Conservation (phyloP, 352 stramenopile genomes). For the Thraustotheca clavata region DNA sequence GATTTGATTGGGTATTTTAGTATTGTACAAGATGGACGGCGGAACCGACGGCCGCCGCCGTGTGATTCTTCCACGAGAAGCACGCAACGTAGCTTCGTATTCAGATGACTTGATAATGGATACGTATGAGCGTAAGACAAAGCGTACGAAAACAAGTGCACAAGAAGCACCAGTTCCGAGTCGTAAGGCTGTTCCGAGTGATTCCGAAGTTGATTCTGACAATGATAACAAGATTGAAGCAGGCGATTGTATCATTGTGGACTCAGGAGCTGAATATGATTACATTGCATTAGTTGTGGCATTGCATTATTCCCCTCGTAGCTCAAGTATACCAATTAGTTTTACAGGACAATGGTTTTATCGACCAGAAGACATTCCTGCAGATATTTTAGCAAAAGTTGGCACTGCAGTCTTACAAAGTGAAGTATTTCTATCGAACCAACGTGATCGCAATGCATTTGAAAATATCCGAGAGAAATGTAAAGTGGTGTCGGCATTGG, state of each 20-base stretch:
- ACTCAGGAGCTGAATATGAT: slow-evolving; percentile 60
- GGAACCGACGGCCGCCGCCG: not conserved
- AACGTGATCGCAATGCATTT: slow-evolving; percentile 79
- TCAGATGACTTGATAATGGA: not conserved
- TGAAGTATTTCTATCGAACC: slow-evolving; percentile 75
- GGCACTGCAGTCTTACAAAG: slow-evolving; percentile 47
- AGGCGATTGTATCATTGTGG: slow-evolving; percentile 67
- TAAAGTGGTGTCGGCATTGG: slow-evolving; percentile 59
- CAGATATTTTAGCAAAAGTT: slow-evolving; percentile 53
- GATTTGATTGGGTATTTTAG: not conserved
- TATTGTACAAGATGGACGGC: slow-evolving; percentile 7
- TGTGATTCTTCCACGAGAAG: slow-evolving; percentile 1
- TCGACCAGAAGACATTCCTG: slow-evolving; percentile 60
- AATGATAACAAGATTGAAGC: slow-evolving; percentile 62
- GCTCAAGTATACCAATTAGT: slow-evolving; percentile 31
- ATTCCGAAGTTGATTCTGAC: slow-evolving; percentile 10
- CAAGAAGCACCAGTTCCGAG: not conserved
- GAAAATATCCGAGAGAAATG: slow-evolving; percentile 69
- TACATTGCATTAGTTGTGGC: slow-evolving; percentile 69
- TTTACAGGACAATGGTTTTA: slow-evolving; percentile 85
- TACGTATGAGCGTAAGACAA: not conserved
- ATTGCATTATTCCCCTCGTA: slow-evolving; percentile 51
- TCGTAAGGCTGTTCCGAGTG: not conserved
- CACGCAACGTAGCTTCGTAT: slow-evolving; percentile 10
- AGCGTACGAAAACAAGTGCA: slow-evolving; percentile 11